Evolutionary conservation across 23 red algal genomes (phyloP).

Genomic region (Gracilaria domingensis): DNA sequence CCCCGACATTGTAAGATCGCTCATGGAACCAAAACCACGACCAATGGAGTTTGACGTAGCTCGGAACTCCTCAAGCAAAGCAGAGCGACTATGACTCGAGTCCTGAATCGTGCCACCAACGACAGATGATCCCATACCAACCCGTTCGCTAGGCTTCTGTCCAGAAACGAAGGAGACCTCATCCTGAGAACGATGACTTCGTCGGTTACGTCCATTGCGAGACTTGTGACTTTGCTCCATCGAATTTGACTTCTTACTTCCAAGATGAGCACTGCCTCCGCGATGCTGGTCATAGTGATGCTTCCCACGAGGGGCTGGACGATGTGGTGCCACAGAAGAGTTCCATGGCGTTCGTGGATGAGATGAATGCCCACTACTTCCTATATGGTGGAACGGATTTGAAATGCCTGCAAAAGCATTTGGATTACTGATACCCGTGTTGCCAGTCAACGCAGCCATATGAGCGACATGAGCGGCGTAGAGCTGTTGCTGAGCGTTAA

Average conservation of each 20-base stretch:
- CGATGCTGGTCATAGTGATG: constrained; percentile 71
- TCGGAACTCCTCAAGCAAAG: constrained; percentile 72
- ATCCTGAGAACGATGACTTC: constrained; percentile 55
- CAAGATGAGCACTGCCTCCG: neutral
- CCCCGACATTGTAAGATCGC: constrained; percentile 26
- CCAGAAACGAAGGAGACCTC: constrained; percentile 29
- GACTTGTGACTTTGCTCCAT: constrained; percentile 62
- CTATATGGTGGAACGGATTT: constrained; percentile 20
- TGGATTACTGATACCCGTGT: constrained; percentile 27
- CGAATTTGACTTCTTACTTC: constrained; percentile 37
- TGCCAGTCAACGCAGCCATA: constrained; percentile 77
- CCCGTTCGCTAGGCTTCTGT: constrained; percentile 21
- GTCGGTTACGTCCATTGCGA: constrained; percentile 29
- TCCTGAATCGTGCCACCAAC: constrained; percentile 54
- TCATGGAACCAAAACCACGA: constrained; percentile 48
- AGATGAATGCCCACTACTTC: constrained; percentile 16
- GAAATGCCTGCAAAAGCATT: constrained; percentile 6
- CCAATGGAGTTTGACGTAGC: constrained; percentile 60
- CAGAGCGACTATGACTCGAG: constrained; percentile 42
- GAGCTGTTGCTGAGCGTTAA: constrained; percentile 77
- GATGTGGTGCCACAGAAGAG: constrained; percentile 6
- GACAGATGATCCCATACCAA: constrained; percentile 26
- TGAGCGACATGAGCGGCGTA: constrained; percentile 71
- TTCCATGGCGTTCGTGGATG: constrained; percentile 63
- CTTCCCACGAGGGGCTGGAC: constrained; percentile 9